Evolutionary conservation across 495 filamentous ascomycete species (phyloP).

Genomic region (Clohesyomyces aquaticus): DNA sequence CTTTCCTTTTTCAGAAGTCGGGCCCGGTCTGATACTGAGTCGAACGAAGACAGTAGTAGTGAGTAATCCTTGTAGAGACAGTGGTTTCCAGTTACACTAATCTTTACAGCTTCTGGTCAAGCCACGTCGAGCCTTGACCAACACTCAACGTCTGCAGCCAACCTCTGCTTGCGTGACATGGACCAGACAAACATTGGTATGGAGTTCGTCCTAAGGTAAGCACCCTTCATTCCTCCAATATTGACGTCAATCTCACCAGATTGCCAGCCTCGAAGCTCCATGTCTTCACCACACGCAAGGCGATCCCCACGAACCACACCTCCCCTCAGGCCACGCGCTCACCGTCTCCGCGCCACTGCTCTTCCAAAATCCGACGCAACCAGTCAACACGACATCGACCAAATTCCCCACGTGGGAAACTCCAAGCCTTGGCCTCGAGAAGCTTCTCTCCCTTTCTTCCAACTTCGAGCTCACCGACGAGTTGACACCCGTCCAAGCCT

Average conservation of each 20-base stretch:
- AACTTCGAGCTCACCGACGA: slow-evolving; percentile 44
- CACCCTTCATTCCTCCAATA: not conserved
- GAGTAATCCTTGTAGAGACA: not conserved
- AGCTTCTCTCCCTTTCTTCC: slow-evolving; percentile 41
- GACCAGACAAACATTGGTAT: slow-evolving; percentile 30
- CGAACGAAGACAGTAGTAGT: slow-evolving; percentile 11
- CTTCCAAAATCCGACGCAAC: slow-evolving; percentile 32
- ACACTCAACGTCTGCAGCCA: not conserved
- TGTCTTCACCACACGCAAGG: slow-evolving; percentile 37
- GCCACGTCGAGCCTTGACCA: not conserved
- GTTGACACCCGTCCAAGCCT: slow-evolving; percentile 48
- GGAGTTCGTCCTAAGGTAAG: slow-evolving; percentile 37
- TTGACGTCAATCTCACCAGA: not conserved
- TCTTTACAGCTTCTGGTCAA: slow-evolving; percentile 6
- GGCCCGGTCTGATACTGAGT: slow-evolving; percentile 11
- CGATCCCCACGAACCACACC: slow-evolving; percentile 7
- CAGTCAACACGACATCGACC: slow-evolving; percentile 10
- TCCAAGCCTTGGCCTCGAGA: slow-evolving; percentile 39
- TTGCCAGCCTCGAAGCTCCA: slow-evolving; percentile 26
- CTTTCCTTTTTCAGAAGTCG: slow-evolving; percentile 19
- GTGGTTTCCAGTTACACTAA: not conserved
- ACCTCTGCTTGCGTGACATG: slow-evolving; percentile 16
- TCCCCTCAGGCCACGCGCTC: slow-evolving; percentile 30
- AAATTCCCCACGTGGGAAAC: slow-evolving; percentile 17
- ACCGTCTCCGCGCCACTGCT: slow-evolving; percentile 31